Evolutionary conservation across 345 rosid species (phyloP), one percentile per base, ranked within the genome.

Genomic region (Salix caprea): DNA sequence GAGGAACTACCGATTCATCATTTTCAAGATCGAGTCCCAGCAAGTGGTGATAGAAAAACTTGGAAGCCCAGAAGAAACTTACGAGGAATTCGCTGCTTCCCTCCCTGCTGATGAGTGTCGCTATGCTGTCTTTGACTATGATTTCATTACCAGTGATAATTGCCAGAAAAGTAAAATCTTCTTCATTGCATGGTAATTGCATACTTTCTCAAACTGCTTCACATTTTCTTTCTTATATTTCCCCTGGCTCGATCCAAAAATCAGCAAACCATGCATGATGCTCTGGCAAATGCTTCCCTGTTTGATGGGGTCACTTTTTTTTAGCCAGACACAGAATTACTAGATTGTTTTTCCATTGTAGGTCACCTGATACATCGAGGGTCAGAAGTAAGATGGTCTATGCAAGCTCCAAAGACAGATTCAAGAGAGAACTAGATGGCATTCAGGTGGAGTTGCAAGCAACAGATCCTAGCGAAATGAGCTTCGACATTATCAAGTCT

Each of bases 381-480:
- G 92, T 95, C 84, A 89, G 99, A 79, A 85, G 80, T 70, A 95
- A 95, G 90, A 95, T 95, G 99, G 90, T 95, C 64, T 95, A 91
- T 60, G 99, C 99, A 0, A 95, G 99, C 85, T 90, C 97, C 71
- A 94, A 91, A 79, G 98, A 94, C 82, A 87, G 97, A 88, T 94
- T 94, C 91, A 94, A 92, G 90, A 90, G 98, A 76, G 98, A 94
- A 81, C 79, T 94, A 76, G 98, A 94, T 23, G 98, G 98, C 14
- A 91, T 92, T 80, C 96, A 91, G 81, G 92, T 94, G 56, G 98
- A 94, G 91, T 87, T 94, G 78, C 99, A 95, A 80, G 99, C 97
- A 26, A 95, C 99, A 0, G 99, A 95, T 78, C 97, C 99, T n/a
- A 95, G 99, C 67, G 99, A 95, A 84, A 95, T 95, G 96, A 95